Evolutionary conservation across 345 rosid species (phyloP).

Genomic region (Fremontodendron californicum): DNA sequence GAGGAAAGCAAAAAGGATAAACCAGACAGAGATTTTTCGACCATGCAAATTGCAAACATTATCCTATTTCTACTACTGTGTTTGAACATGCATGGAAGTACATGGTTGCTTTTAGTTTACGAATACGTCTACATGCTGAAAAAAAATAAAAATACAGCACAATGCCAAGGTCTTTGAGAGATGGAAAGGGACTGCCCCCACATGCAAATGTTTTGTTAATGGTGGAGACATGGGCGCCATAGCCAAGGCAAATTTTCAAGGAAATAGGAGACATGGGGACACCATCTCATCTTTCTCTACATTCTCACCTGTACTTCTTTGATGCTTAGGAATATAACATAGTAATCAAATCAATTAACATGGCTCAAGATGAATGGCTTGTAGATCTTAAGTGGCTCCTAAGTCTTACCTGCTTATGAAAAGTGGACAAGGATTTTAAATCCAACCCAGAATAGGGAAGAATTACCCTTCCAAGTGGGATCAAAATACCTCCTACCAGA

Average conservation of each 20-base stretch:
- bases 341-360: neutral
- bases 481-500: neutral
- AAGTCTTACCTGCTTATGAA: neutral
- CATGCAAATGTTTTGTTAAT: neutral
- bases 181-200: neutral
- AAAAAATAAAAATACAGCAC: neutral
- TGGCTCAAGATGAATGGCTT: neutral
- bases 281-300: constrained; percentile 21
- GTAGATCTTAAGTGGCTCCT: neutral
- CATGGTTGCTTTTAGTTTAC: constrained; percentile 4
- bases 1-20: neutral
- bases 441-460: neutral
- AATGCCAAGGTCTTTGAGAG: neutral
- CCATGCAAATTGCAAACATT: neutral
- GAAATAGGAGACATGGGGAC: constrained; percentile 21
- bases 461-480: neutral
- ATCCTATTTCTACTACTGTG: neutral
- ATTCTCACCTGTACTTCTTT: constrained; percentile 27
- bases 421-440: neutral
- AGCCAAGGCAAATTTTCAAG: constrained; percentile 20
- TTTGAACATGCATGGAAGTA: constrained; percentile 2
- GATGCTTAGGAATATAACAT: neutral
- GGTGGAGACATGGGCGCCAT: constrained; percentile 22
- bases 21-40: neutral
- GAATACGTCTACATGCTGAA: neutral